Evolutionary conservation across 2,329 filamentous ascomycete genomes (phyloP), one percentile per base, ranked within the genome.

Genomic region (Hymenoscyphus fraxineus): DNA sequence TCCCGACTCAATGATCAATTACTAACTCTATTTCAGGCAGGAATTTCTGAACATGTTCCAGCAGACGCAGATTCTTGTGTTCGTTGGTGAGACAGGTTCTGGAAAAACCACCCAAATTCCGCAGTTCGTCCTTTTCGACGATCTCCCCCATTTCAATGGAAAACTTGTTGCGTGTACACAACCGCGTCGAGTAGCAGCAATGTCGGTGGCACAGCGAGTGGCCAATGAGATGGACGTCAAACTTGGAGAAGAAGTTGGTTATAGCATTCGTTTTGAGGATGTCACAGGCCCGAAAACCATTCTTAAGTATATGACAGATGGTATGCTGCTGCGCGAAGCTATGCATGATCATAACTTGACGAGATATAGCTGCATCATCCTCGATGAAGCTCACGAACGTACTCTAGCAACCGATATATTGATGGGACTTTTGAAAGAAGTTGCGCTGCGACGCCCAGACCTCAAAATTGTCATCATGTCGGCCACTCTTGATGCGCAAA

Each of bases 401-500:
- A 99, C 95, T 0, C 88, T 99, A 67, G 92, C 94, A 27, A 99
- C 96, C 9, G 95, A 99, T 82, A 95, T 99, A 68, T 83, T 99
- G 65, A 98, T 99, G 91, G 95, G 93, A 63, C 83, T 99, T 65
- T 81, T 99, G 66, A 99, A 99, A 81, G 91, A 96, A 75, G 89
- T 98, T 54, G 88, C 93, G 40, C 78, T 83, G 71, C 87, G 93
- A 73, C 85, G 95, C 65, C 85, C 91, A 3, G 95, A 99, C 77
- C 83, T 99, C 73, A 99, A 99, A 82, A 91, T 99, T 74, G 95
- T 99, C 75, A 95, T 99, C 83, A 99, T 98, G 88, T 98, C 94
- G 75, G 95, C 95, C 66, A 99, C 95, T 10, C 85, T 99, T 62
- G 95, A 99, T 79, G 95, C 95, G 5, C 90, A 97, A 75, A 99